Conservation (phyloP, 768 basidiomycete genomes). For the Kwoniella sp. region DNA sequence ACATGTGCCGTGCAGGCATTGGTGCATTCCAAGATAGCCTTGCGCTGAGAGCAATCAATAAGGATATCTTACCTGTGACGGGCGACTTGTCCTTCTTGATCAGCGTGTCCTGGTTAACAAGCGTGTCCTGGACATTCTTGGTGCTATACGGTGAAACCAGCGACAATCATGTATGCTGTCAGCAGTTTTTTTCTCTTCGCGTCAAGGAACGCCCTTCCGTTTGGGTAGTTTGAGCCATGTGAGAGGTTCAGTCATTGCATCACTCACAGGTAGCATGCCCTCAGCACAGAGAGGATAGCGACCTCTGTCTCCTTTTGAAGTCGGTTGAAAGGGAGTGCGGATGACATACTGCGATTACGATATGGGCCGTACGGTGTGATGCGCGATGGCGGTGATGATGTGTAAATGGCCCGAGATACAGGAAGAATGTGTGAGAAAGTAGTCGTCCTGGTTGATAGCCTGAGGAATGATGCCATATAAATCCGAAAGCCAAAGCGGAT, state of each 20-base stretch:
- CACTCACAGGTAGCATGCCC: slow-evolving; percentile 70
- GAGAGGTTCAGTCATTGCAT: too few relatives aligned
- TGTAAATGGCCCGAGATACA: too few relatives aligned
- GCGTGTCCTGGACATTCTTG: slow-evolving; percentile 78
- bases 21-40: too few relatives aligned
- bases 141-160: slow-evolving; percentile 64
- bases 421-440: too few relatives aligned
- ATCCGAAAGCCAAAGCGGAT: too few relatives aligned
- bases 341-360: background rate
- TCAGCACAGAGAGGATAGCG: slow-evolving; percentile 80
- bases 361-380: too few relatives aligned
- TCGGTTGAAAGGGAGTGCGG: slow-evolving; percentile 51
- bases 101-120: slow-evolving; percentile 81
- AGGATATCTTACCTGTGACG: slow-evolving; percentile 70
- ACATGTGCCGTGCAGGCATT: background rate
- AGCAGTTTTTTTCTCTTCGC: background rate
- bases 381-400: too few relatives aligned
- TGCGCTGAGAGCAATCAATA: background rate
- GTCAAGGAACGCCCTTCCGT: too few relatives aligned
- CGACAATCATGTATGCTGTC: background rate
- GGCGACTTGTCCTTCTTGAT: slow-evolving; percentile 91
- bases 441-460: too few relatives aligned
- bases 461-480: too few relatives aligned
- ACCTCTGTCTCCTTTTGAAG: slow-evolving; percentile 74
- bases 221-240: too few relatives aligned